Evolutionary conservation across 805 yeast genomes (phyloP).

Genomic region (Suhomyces sp.): DNA sequence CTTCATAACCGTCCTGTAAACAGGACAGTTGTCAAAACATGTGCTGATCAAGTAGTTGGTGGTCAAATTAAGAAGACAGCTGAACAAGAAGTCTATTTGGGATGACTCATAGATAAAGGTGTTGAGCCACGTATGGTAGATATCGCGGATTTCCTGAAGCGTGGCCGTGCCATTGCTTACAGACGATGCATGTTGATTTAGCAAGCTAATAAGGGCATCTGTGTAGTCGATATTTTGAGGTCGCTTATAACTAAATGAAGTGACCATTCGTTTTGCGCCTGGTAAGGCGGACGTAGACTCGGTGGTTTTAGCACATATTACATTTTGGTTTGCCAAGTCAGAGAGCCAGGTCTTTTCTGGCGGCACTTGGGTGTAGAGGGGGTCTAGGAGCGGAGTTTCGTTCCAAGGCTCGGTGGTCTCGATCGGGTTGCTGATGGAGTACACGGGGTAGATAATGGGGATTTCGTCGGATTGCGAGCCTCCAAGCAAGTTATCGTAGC

Average conservation of each 20-base stretch:
- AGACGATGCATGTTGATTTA: not conserved
- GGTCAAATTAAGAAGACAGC: slow-evolving; percentile 36
- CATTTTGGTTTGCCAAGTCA: not conserved
- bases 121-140: slow-evolving; percentile 33
- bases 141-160: slow-evolving; percentile 24
- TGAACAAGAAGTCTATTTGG: slow-evolving; percentile 27
- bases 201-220: not conserved
- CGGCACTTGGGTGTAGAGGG: not conserved
- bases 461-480: slow-evolving; percentile 17
- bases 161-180: slow-evolving; percentile 23
- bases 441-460: slow-evolving; percentile 39
- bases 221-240: not conserved
- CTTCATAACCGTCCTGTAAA: not conserved
- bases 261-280: not conserved
- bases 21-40: slow-evolving; percentile 15
- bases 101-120: slow-evolving; percentile 27
- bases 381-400: not conserved
- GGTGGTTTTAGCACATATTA: not conserved
- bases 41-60: slow-evolving; percentile 38
- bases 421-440: slow-evolving; percentile 16
- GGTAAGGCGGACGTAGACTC: not conserved
- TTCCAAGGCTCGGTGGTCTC: not conserved
- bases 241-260: not conserved
- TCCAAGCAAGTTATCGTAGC: slow-evolving; percentile 33
- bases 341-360: not conserved